Conservation (phyloP, 176 grass and related monocot species). For the Avena atlantica region DNA sequence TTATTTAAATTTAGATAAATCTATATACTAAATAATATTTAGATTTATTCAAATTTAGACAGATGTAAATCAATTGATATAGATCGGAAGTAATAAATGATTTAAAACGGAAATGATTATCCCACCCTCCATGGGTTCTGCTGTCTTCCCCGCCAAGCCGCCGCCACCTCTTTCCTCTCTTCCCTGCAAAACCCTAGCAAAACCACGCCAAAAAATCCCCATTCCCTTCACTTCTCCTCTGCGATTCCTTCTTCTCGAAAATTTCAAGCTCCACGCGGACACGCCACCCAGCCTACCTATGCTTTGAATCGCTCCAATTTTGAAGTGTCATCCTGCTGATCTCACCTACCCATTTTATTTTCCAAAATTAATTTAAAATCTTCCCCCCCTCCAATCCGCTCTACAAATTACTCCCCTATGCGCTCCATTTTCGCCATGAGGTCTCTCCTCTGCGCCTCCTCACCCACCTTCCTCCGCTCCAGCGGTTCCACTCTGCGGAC, state of each 20-base stretch:
- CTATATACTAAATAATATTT: too few relatives aligned
- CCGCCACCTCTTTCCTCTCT: background rate
- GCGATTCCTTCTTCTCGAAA: constrained; percentile 4
- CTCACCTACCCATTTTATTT: constrained; percentile 17
- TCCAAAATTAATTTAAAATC: background rate
- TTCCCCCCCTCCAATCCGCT: background rate
- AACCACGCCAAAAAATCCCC: constrained; percentile 26
- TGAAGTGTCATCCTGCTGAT: background rate
- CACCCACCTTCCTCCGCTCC: constrained; percentile 37
- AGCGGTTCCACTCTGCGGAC: background rate
- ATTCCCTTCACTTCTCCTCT: background rate
- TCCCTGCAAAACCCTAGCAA: constrained; percentile 51
- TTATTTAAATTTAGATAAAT: too few relatives aligned
- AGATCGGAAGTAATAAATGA: too few relatives aligned
- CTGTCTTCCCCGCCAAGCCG: background rate
- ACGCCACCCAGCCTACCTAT: background rate
- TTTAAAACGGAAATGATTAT: too few relatives aligned
- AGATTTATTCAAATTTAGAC: too few relatives aligned
- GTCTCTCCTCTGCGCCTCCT: constrained; percentile 56
- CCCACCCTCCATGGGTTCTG: background rate
- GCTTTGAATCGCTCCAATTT: constrained; percentile 11
- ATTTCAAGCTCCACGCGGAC: background rate
- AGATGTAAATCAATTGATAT: too few relatives aligned
- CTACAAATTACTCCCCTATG: constrained; percentile 54
- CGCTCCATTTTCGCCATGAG: constrained; percentile 66